Evolutionary conservation across 2,329 filamentous ascomycete genomes (phyloP), one percentile per base, ranked within the genome.

Genomic region (Cryphonectria carpinicola): DNA sequence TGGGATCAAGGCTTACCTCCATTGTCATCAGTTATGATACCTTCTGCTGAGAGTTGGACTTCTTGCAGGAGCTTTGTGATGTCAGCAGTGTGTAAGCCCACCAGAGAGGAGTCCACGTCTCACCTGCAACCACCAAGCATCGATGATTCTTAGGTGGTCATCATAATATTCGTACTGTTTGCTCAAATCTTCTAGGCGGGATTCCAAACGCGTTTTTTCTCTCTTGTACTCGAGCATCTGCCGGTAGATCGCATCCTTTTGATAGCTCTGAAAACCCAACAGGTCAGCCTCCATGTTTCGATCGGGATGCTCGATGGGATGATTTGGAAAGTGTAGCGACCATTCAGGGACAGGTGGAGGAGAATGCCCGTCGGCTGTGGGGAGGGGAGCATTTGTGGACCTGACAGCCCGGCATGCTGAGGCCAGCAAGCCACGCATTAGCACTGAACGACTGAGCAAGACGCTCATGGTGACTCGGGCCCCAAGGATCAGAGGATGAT

Each of bases 141-240:
- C 95, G 76, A 98, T 90, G 74, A 94, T 88, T 77, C 95, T 90
- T 66, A 99, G 84, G 80, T 98, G 96, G 76, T 98, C 94, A 82
- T 98, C 94, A 82, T 98, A 94, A 81, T 96, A 90, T 73, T 88
- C 87, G 41, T 92, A 89, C 78, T 90, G 88, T 79, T 94, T 94
- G 74, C 93, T 89, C 73, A 97, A 84, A 74, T 97, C 93, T 78
- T 91, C 91, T 73, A 98, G 85, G 78, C 93, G 92, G 71, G 89
- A 86, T 83, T 98, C 95, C 73, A 97, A 84, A 56, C 92, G 92
- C 70, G 88, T 86, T 79, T 94, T 95, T 80, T 97, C 94, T 76
- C 96, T 91, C 83, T 97, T 97, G 82, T 97, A 98, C 82, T 98
- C 96, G 79, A 94, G 93, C 94, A 99, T 97, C 83, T 98, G 95